Percentiles rank a stretch among this genome's conserved stretches.
phyloP scores from a whole-genome alignment of 2,329 filamentous ascomycete species.

The Tolypocladium tundrense region DNA sequence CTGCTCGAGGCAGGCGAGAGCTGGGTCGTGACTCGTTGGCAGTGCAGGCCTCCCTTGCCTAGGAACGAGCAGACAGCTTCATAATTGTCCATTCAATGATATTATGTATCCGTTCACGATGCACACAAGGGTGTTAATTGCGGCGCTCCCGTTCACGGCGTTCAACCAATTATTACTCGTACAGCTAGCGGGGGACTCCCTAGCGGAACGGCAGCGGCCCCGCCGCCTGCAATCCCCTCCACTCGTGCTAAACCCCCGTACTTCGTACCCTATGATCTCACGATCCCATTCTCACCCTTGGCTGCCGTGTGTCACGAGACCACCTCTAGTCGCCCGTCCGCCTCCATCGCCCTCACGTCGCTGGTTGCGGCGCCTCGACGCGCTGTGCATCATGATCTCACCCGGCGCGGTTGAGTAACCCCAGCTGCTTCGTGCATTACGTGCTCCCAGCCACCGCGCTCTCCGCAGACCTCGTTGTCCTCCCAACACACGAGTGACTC shows the following conservation, averaged over 20 bases:
- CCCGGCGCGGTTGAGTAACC: background rate
- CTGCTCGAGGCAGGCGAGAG: background rate
- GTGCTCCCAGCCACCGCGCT: background rate
- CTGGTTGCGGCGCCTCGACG: background rate
- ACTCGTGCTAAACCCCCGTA: background rate
- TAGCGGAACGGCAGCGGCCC: background rate
- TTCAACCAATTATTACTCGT: background rate
- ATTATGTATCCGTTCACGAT: background rate
- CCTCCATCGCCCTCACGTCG: background rate
- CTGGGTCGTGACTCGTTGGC: background rate
- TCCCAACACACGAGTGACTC: background rate
- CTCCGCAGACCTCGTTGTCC: background rate
- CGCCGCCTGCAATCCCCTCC: background rate
- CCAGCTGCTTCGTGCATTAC: background rate
- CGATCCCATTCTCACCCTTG: background rate
- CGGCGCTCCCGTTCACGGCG: background rate
- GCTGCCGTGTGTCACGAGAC: background rate
- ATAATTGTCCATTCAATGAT: background rate
- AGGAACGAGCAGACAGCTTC: background rate
- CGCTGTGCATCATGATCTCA: background rate
- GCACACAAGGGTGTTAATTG: background rate
- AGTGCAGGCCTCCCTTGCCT: background rate
- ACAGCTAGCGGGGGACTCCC: background rate
- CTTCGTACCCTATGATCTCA: background rate
- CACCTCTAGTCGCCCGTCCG: background rate